Base-by-base conservation (phyloP, 805 yeast genomes). In the Saturnispora dispora region DNA sequence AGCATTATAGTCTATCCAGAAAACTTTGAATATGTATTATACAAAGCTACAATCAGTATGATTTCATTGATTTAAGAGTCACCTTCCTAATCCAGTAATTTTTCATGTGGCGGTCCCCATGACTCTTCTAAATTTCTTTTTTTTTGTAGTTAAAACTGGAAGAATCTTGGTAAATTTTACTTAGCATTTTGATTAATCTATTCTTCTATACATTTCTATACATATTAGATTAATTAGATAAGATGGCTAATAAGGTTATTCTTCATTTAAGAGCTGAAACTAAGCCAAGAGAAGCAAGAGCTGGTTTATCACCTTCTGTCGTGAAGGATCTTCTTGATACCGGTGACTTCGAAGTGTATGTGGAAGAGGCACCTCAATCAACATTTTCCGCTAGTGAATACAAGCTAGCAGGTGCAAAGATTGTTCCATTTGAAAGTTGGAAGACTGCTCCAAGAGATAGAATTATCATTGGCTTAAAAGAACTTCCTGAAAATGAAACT, bases 361-460 rank as follows among this genome's bases (percentile, higher is more conserved):
- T 93, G 49, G 99, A 93, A 71, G 84, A 88, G 58, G 79, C 93
- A 25, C 74, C 82, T 39, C 95, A 86, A 70, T 85, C 96, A 5
- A 84, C 86, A 39, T 93, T 93, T 67, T 72, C 75, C 52, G 75
- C 78, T 57, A 73, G 75, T 44, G 99, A 93, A 68, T 93, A 89
- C 66, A 81, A 71, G 50, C 71, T 75, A 25, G 89, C 72, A 28
- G 99, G 99, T 43, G 91, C 95, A 50, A 78, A 73, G 17, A 84
- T 93, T 47, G 98, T 91, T 10, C 96, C 95, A 50, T 85, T 81
- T 60, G 96, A 95, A 44, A 86, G 96, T 9, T 93, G 99, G 99
- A 81, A 79, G 57, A 62, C 72, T 45, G 98, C 99, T 35, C 98
- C 99, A 57, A 74, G 75, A 55, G 95, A 91, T 60, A 79, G 97